Evolutionary conservation across 139 green algal genomes (phyloP), one percentile per base, ranked within the genome.

Genomic region (Closterium sp.): DNA sequence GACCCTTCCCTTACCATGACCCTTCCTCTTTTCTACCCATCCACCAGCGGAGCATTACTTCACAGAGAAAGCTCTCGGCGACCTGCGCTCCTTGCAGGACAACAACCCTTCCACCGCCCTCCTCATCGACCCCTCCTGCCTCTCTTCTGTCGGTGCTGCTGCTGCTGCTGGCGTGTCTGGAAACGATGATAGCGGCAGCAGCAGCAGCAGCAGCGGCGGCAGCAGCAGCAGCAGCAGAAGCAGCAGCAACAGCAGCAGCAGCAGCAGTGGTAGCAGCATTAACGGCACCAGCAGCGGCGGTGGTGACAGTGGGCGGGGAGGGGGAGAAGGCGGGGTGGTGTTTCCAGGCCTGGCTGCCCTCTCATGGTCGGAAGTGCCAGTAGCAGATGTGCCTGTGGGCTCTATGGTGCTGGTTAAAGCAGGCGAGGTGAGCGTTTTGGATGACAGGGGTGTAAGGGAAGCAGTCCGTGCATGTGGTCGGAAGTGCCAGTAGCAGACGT

Each of bases 41-140:
- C 70, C 30, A 27, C 50, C 92, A 92, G 92, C 92, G 32, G 92
- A 94, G 92, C 90, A 94, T 9, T 31, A 85, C 22, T 79, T 94
- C 31, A 94, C 89, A 0, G 85, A 73, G 2, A 93, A 79, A 17
- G 92, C 92, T 4, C 50, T 91, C 70, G 89, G 89, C 5, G 90
- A 94, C n/a, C 22, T 94, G 0, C 22, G 38, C 17, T 38, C 73
- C 19, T 32, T 94, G 24, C n/a, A 89, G 85, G 92, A 94, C 17
- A 85, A 70, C 19, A 45, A 90, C 70, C 92, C 92, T 29, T 91
- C 89, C 17, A 90, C 62, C 27, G 92, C 92, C 30, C 89, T 94
- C 6, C 32, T 93, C 24, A n/a, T 94, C 28, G 34, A 38, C 24
- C 21, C 24, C 21, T 94, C 91, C 22, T 79, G 62, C 62, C 62